phyloP scores from a whole-genome alignment of 805 yeast species.

The Cyberlindnera xishuangbannaensis region DNA sequence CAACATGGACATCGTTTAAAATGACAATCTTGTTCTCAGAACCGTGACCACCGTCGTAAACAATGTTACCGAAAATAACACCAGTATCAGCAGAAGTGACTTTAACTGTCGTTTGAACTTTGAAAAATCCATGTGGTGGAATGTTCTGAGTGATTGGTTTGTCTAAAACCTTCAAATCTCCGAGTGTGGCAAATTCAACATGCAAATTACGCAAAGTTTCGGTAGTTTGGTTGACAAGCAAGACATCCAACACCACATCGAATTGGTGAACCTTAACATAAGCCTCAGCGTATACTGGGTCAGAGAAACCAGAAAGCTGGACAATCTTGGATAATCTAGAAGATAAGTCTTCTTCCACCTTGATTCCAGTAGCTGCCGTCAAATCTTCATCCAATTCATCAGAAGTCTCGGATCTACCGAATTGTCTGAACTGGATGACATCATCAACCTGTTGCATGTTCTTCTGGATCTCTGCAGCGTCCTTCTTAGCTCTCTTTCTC shows the following conservation, averaged over 20 bases:
- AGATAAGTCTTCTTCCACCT: conserved; percentile 51
- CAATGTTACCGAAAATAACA: conserved; percentile 93
- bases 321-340: conserved; percentile 84
- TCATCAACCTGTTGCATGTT: conserved; percentile 77
- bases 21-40: conserved; percentile 86
- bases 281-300: conserved; percentile 97
- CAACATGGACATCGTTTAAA: conserved; percentile 90
- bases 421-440: conserved; percentile 72
- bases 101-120: conserved; percentile 80
- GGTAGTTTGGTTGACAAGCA: conserved; percentile 90
- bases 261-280: conserved; percentile 93
- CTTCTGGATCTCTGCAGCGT: conserved; percentile 52
- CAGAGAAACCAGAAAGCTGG: conserved; percentile 96
- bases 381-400: conserved; percentile 56
- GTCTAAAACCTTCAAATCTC: conserved; percentile 92
- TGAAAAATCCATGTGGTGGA: conserved; percentile 97
- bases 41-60: conserved; percentile 93
- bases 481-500: conserved; percentile 47
- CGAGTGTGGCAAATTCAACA: conserved; percentile 93
- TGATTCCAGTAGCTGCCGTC: conserved; percentile 45
- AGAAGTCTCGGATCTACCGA: conserved; percentile 41
- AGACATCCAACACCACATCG: conserved; percentile 90
- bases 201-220: conserved; percentile 85
- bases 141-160: conserved; percentile 84
- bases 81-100: conserved; percentile 98